phyloP scores from a whole-genome alignment of 768 basidiomycete genomes.

The Postia placenta region DNA sequence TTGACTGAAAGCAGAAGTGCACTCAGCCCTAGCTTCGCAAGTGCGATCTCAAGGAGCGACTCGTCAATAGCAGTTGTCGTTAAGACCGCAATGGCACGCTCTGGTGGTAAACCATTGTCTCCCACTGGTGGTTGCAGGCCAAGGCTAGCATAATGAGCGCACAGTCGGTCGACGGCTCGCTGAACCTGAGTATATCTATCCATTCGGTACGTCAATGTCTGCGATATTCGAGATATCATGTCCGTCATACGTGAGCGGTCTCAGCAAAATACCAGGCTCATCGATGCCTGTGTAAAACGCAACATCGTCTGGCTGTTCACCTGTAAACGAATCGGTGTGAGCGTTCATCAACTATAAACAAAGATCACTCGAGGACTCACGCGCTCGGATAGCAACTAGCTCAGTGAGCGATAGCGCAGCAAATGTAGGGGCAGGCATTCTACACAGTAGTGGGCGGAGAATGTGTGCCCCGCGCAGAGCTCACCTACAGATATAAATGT shows the following conservation, averaged over 20 bases:
- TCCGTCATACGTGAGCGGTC: conserved; percentile 7
- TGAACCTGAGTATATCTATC: conserved; percentile 5
- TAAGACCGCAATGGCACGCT: conserved; percentile 31
- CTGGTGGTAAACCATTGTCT: conserved; percentile 24
- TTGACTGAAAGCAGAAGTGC: conserved; percentile 36
- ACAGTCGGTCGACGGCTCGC: conserved; percentile 17
- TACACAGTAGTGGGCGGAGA: neutral
- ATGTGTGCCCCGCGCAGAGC: neutral
- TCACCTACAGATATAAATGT: neutral
- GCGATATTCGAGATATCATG: too few species aligned
- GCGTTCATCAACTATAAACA: too few species aligned
- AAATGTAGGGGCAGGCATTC: conserved; percentile 4
- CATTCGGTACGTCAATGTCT: neutral
- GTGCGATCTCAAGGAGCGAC: conserved; percentile 35
- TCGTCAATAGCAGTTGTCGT: conserved; percentile 35
- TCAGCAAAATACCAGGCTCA: conserved; percentile 1
- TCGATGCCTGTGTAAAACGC: conserved; percentile 7
- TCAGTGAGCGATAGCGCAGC: conserved; percentile 2
- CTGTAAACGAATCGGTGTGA: too few species aligned
- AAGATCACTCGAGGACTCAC: too few species aligned
- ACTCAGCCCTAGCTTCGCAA: conserved; percentile 33
- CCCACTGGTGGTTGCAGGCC: conserved; percentile 18
- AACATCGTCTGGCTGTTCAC: conserved; percentile 5
- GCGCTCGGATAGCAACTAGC: conserved; percentile 5
- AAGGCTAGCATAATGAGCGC: conserved; percentile 23